Base-by-base conservation (phyloP, 2,329 filamentous ascomycete species). In the Claviceps citrina region DNA sequence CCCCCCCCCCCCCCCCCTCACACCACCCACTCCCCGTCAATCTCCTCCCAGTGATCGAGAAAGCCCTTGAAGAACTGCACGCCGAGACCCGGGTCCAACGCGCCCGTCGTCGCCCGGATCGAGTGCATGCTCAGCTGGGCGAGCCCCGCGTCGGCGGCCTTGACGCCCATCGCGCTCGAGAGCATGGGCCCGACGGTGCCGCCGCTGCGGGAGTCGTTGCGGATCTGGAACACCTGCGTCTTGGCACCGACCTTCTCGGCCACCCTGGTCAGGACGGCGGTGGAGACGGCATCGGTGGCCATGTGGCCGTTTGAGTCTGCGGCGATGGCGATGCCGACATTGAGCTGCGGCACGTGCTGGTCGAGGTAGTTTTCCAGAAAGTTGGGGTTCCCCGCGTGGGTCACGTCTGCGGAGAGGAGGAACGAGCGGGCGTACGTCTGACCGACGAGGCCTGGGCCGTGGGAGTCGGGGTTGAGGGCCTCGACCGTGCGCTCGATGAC, bases 141-240 rank as follows among this genome's bases (percentile, higher is more conserved):
- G 52, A 96, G 79, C 12, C 89, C 89, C 1, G 84, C 85, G 56
- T 96, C 89, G 36, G 91, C 81, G 0, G 84, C 76, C 38, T 84
- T 67, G 43, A 93, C 78, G 24, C 89, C 89, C 61, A 91, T 82
- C 22, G 73, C 74, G 22, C 79, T 76, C 49, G 78, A 85, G 27
- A 94, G 69, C 73, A 87, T 86, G 0, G 91, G 91, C 0, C 91
- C 91, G n/a, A 96, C 86, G 0, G 91, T 98, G 13, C 91, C 91
- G 24, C 91, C 91, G 53, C 78, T 84, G 40, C 89, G 70, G 8
- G 73, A 81, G 61, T 96, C 91, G 56, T 96, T 98, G 42, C 91
- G 69, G 57, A 96, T 96, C 69, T 93, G 86, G 70, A 96, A 96
- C 5, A 82, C 67, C 62, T 96, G 91, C 40, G 93, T 69, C 36